A percentile compares a stretch with the other conserved stretches of the same genome.
phyloP scores from a whole-genome alignment of 164 flowering plant species.

The Protea cynaroides region DNA sequence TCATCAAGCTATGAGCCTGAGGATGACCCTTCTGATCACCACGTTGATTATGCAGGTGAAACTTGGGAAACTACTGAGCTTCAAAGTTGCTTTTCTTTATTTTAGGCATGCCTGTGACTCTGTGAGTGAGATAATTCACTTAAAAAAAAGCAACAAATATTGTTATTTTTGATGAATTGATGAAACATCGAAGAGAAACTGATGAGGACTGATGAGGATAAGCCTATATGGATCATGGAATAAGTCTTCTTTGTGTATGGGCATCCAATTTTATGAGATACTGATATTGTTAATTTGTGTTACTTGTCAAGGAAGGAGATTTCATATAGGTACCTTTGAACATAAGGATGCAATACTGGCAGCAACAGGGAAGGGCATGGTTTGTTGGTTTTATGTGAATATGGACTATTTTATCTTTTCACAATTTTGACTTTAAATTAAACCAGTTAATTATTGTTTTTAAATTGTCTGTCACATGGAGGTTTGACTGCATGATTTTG shows the following conservation, averaged over 20 bases:
- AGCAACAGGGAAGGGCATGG: conserved; percentile 7
- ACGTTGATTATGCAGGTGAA: conserved; percentile 2
- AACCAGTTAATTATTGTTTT: neutral
- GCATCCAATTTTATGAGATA: too few relatives aligned
- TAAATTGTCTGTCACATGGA: neutral
- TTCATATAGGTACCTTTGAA: conserved; percentile 4
- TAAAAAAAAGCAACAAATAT: too few relatives aligned
- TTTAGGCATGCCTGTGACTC: too few relatives aligned
- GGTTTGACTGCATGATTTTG: neutral
- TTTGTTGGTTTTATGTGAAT: neutral
- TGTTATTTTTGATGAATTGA: too few relatives aligned
- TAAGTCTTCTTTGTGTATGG: neutral
- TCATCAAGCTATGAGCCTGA: neutral
- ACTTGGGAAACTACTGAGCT: neutral
- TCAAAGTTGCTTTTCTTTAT: too few relatives aligned
- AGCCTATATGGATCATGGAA: neutral
- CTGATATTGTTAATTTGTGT: neutral
- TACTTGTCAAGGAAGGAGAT: conserved; percentile 4
- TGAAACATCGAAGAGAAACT: too few relatives aligned
- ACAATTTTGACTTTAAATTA: neutral
- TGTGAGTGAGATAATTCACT: too few relatives aligned
- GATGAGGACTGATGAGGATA: too few relatives aligned
- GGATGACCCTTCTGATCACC: neutral
- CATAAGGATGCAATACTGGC: conserved; percentile 4
- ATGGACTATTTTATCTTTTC: neutral